Percentiles rank a stretch among this genome's conserved stretches.
Evolutionary conservation across 306 rosid genomes (phyloP).

Genomic region (Trifolium repens): DNA sequence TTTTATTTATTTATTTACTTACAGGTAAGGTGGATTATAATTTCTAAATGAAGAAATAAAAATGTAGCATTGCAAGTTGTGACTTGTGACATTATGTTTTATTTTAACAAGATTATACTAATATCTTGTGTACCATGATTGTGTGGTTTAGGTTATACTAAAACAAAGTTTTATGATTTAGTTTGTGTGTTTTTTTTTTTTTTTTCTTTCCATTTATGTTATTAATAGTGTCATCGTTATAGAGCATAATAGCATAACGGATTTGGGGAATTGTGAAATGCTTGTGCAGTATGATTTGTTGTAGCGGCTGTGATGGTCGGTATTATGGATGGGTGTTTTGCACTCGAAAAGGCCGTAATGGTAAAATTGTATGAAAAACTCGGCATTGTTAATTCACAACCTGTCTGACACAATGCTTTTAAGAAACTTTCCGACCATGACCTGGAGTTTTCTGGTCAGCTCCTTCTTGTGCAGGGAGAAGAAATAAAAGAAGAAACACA

Average conservation of each 20-base stretch:
- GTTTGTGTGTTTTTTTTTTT: background rate
- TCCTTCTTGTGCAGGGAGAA: background rate
- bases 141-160: slow-evolving; percentile 5
- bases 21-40: background rate
- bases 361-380: background rate
- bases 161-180: background rate
- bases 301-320: background rate
- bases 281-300: background rate
- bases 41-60: background rate
- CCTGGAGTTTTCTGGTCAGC: background rate
- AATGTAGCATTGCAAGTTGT: background rate
- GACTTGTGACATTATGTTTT: background rate
- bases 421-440: background rate
- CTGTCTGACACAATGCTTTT: background rate
- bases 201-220: background rate
- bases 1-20: background rate
- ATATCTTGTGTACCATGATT: background rate
- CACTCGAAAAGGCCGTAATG: background rate
- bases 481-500: background rate
- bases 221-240: background rate
- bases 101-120: background rate
- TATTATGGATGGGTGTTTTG: background rate
- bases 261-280: background rate
- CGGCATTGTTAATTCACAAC: too few species aligned
- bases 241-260: background rate